Base-by-base conservation (phyloP, 2,329 filamentous ascomycete genomes). In the Cercospora sesami region DNA sequence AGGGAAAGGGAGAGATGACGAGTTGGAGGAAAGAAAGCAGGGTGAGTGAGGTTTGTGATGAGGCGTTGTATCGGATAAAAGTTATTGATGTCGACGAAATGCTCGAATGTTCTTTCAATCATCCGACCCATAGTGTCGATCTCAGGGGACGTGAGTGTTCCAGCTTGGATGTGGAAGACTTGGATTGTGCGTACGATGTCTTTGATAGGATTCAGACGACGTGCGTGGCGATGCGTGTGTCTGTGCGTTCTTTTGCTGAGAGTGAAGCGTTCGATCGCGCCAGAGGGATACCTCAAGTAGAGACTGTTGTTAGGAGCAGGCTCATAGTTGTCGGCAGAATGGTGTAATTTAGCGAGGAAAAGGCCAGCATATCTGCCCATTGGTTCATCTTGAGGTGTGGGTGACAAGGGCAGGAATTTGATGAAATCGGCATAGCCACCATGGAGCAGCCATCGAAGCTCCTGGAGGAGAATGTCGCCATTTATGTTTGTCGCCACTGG, bases 261-360 rank as follows among this genome's bases (percentile, higher is more conserved):
- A 4, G 60, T 51, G 36, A 63, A 66, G 12, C 45, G 64, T 51
- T 69, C 67, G 3, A 28, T 12, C 1, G 12, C 14, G 8, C 67
- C 67, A 1, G 59, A 66, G 12, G 64, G 67, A 26, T 66, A 69
- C 12, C 23, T 51, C 5, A 69, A 42, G 6, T 30, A n/a, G 10
- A 69, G 31, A 42, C 60, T 64, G 53, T 61, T 45, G 18, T 10
- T 4, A 7, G 33, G 33, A 16, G 64, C 60, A 7, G 53, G 14
- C 3, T 69, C 60, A 45, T 69, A 42, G 23, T 64, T 66, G 39
- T 69, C 67, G 5, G 67, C 60, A 14, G 59, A 60, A n/a, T 69
- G 67, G 60, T 66, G 67, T 1, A 69, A 55, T 16, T n/a, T 16
- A 12, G 48, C 42, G 14, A 66, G 42, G 16, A 21, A 48, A 21